Conservation (phyloP, 148 eudicot genomes). For the Spergularia marina region DNA sequence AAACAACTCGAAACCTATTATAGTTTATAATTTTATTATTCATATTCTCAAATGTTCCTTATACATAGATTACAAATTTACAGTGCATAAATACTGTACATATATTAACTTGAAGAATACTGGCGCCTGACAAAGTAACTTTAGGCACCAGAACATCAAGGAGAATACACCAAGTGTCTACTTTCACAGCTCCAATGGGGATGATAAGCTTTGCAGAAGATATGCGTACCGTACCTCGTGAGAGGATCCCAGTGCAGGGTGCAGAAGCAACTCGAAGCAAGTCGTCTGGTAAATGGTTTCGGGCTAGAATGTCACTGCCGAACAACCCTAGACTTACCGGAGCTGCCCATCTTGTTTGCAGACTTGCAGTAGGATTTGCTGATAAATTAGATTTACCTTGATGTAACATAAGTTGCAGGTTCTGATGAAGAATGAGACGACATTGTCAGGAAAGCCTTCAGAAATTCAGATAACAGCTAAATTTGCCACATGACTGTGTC, state of each 20-base stretch:
- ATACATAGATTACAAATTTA: neutral
- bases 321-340: neutral
- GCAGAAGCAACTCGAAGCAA: too few species aligned
- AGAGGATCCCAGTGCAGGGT: neutral
- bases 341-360: neutral
- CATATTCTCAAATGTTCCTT: neutral
- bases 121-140: neutral
- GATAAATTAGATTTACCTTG: neutral
- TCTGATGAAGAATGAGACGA: neutral
- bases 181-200: neutral
- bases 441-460: neutral
- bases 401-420: neutral
- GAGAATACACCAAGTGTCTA: neutral
- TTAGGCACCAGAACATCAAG: neutral
- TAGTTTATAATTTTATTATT: neutral
- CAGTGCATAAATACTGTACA: neutral
- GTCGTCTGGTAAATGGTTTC: neutral
- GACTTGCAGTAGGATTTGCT: neutral
- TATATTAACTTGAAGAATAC: neutral
- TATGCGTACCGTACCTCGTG: neutral
- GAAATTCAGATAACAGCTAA: neutral
- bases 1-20: neutral
- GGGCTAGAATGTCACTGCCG: neutral
- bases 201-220: neutral
- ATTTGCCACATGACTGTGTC: neutral